Conservation (phyloP, 805 yeast species). For the Nakazawaea sp. region DNA sequence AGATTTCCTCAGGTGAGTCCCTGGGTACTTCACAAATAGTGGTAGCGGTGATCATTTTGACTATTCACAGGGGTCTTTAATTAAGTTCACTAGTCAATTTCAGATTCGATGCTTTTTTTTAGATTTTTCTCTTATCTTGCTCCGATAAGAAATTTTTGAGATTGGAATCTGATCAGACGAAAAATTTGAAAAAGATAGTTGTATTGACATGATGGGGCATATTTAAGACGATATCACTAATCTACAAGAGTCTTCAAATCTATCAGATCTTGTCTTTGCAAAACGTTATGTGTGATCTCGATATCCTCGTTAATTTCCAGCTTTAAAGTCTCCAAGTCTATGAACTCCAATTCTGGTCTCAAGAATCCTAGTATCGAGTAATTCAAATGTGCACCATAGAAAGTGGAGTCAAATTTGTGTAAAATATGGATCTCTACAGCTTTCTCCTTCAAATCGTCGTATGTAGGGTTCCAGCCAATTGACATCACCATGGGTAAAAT, state of each 20-base stretch:
- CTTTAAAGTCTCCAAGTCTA: constrained; percentile 74
- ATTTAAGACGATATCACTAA: no score
- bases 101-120: no score
- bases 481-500: constrained; percentile 89
- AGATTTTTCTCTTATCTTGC: no score
- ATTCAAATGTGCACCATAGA: constrained; percentile 76
- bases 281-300: constrained; percentile 47
- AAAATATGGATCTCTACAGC: constrained; percentile 78
- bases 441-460: constrained; percentile 68
- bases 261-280: constrained; percentile 28
- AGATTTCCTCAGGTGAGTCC: no score
- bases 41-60: no score
- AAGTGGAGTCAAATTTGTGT: constrained; percentile 58
- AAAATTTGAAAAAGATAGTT: no score
- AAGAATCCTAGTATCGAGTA: constrained; percentile 80
- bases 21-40: no score
- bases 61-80: no score
- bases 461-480: constrained; percentile 94
- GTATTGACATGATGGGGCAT: no score
- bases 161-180: no score
- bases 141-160: no score
- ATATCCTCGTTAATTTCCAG: constrained; percentile 81
- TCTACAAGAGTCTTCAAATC: constrained; percentile 20
- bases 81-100: no score
- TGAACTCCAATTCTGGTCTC: constrained; percentile 85